Conservation (phyloP, 495 filamentous ascomycete genomes). For the Trichoderma erinaceum region DNA sequence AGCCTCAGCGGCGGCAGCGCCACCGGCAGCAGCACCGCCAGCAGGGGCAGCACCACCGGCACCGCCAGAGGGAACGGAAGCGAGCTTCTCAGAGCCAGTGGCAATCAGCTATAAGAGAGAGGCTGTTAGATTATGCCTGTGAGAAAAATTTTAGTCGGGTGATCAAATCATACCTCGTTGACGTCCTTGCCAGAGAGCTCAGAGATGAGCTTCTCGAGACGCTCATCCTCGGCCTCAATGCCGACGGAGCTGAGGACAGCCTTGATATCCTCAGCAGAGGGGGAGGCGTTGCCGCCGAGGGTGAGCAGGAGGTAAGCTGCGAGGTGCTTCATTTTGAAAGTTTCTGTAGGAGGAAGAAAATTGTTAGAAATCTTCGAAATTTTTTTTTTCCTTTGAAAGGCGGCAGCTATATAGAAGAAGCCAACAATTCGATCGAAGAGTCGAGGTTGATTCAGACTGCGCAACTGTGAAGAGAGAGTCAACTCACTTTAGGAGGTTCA, state of each 20-base stretch:
- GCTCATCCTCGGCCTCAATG: slow-evolving; percentile 87
- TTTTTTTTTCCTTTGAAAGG: background rate
- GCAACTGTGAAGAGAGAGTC: slow-evolving; percentile 19
- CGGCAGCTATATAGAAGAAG: slow-evolving; percentile 5
- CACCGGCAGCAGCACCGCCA: slow-evolving; percentile 57
- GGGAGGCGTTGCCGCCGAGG: slow-evolving; percentile 87
- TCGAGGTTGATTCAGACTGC: background rate
- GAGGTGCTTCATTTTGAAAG: slow-evolving; percentile 96
- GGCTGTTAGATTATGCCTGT: background rate
- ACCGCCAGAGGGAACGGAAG: slow-evolving; percentile 93
- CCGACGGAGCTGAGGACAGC: slow-evolving; percentile 87
- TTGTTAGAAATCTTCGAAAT: slow-evolving; percentile 6
- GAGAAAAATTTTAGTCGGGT: background rate
- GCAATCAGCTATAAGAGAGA: slow-evolving; percentile 66
- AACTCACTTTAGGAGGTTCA: slow-evolving; percentile 28
- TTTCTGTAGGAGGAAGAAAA: slow-evolving; percentile 19
- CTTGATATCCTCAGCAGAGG: slow-evolving; percentile 85
- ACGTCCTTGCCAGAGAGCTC: slow-evolving; percentile 98
- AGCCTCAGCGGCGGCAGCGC: slow-evolving; percentile 60
- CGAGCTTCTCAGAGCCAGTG: slow-evolving; percentile 87
- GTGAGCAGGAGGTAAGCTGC: slow-evolving; percentile 96
- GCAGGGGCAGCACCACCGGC: slow-evolving; percentile 60
- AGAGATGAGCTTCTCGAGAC: slow-evolving; percentile 72
- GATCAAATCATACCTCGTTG: slow-evolving; percentile 62
- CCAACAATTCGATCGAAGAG: slow-evolving; percentile 1